Evolutionary conservation across 2,329 filamentous ascomycete genomes (phyloP).

Genomic region (Penicillium sp.): DNA sequence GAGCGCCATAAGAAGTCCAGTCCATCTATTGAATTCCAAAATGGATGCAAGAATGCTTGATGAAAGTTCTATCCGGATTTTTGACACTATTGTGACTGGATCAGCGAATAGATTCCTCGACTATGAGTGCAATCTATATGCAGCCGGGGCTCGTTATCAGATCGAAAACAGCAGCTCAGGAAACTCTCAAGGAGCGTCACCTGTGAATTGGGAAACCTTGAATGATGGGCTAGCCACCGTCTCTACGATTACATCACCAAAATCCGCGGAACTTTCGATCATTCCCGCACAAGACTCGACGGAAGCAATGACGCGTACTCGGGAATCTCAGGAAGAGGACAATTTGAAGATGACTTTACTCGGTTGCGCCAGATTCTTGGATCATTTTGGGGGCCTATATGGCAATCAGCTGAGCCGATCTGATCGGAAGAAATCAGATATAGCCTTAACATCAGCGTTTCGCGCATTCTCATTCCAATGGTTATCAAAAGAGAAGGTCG

Average conservation of each 20-base stretch:
- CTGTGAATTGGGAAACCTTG: not conserved
- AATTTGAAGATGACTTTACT: slow-evolving; percentile 13
- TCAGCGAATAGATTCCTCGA: slow-evolving; percentile 19
- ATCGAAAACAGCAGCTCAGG: slow-evolving; percentile 6
- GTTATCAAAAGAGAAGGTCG: not conserved
- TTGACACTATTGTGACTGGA: slow-evolving; percentile 19
- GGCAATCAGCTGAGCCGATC: slow-evolving; percentile 14
- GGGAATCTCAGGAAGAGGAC: not conserved
- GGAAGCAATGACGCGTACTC: not conserved
- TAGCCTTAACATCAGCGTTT: slow-evolving; percentile 18
- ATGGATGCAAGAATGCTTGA: slow-evolving; percentile 19
- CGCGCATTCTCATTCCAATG: slow-evolving; percentile 22
- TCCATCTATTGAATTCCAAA: slow-evolving; percentile 24
- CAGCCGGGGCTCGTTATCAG: slow-evolving; percentile 14
- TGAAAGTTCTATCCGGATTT: slow-evolving; percentile 16
- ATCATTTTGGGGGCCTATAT: slow-evolving; percentile 24
- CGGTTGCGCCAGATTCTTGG: slow-evolving; percentile 22
- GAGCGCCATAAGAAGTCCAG: slow-evolving; percentile 17
- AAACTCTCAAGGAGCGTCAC: not conserved
- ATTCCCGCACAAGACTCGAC: not conserved
- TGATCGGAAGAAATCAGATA: slow-evolving; percentile 17
- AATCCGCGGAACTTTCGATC: not conserved
- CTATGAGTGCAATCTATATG: slow-evolving; percentile 22
- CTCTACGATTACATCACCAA: not conserved
- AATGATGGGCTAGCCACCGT: not conserved